phyloP scores from a whole-genome alignment of 1,284 basidiomycete genomes.

The Rhizopogon hawkerae region DNA sequence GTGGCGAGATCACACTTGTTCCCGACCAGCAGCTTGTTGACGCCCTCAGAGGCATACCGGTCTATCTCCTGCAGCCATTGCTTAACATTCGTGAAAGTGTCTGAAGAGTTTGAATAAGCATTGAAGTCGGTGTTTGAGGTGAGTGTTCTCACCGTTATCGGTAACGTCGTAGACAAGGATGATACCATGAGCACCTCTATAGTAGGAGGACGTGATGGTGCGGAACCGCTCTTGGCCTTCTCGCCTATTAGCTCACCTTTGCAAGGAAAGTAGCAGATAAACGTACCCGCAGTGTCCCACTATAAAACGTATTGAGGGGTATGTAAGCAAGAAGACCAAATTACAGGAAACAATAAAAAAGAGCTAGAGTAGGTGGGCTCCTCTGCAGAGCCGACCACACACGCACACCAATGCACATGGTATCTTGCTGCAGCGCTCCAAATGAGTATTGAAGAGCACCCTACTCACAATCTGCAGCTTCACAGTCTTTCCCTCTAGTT shows the following conservation, averaged over 20 bases:
- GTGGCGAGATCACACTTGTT: conserved; percentile 97
- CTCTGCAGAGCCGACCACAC: neutral
- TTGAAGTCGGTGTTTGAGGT: conserved; percentile 1
- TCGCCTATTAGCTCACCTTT: neutral
- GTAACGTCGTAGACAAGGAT: conserved; percentile 99
- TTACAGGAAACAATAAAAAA: neutral
- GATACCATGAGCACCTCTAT: conserved; percentile 94
- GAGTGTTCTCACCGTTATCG: conserved; percentile 67
- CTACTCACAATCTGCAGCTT: conserved; percentile 96
- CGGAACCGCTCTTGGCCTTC: conserved; percentile 93
- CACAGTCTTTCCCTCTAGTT: conserved; percentile 98
- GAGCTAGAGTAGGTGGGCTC: neutral
- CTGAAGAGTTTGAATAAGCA: conserved; percentile 32
- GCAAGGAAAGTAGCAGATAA: neutral
- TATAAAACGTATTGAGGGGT: conserved; percentile 11
- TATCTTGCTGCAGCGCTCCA: neutral
- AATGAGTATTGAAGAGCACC: conserved; percentile 10
- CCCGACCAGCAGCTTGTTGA: conserved; percentile 96
- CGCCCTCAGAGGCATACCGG: conserved; percentile 97
- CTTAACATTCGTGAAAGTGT: conserved; percentile 98
- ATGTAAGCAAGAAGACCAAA: conserved; percentile 6
- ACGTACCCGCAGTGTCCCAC: conserved; percentile 91
- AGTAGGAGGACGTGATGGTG: conserved; percentile 96
- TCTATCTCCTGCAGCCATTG: conserved; percentile 99
- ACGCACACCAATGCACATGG: neutral